Conservation (phyloP, 1,139 yeast genomes). For the Yamadazyma spencermartinsiae region DNA sequence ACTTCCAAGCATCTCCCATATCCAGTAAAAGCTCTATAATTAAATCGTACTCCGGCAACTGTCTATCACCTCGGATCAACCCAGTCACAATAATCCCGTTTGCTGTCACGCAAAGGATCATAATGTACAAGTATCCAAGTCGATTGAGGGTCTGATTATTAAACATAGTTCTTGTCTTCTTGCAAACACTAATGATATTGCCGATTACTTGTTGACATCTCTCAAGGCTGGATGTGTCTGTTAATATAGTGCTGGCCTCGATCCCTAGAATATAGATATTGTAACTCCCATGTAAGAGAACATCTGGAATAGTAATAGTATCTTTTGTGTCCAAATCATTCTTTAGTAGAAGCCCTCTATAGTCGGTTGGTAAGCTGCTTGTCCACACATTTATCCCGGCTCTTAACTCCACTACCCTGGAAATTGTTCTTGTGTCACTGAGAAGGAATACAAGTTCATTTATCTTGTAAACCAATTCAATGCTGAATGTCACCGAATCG, state of each 20-base stretch:
- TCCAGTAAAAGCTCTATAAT: conserved; percentile 3
- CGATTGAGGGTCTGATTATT: conserved; percentile 4
- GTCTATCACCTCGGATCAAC: background rate
- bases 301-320: conserved; percentile 7
- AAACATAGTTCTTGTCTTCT: conserved; percentile 5
- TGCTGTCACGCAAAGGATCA: conserved; percentile 6
- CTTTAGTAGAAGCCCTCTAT: conserved; percentile 2
- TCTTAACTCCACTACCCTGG: too few relatives aligned
- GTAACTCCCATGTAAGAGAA: conserved; percentile 6
- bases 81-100: background rate
- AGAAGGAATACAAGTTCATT: too few relatives aligned
- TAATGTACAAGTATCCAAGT: conserved; percentile 6
- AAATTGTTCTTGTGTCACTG: too few relatives aligned
- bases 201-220: background rate
- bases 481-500: conserved; percentile 6
- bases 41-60: conserved; percentile 4
- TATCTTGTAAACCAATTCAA: conserved; percentile 5
- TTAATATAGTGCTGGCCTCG: conserved; percentile 2
- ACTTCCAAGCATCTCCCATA: conserved; percentile 4
- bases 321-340: conserved; percentile 6
- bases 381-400: conserved; percentile 4
- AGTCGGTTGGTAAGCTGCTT: conserved; percentile 4
- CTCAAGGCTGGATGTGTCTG: background rate
- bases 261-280: conserved; percentile 4
- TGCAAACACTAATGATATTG: conserved; percentile 2